Evolutionary conservation across 805 yeast genomes (phyloP).

Genomic region (Kodamaea jinghongensis): DNA sequence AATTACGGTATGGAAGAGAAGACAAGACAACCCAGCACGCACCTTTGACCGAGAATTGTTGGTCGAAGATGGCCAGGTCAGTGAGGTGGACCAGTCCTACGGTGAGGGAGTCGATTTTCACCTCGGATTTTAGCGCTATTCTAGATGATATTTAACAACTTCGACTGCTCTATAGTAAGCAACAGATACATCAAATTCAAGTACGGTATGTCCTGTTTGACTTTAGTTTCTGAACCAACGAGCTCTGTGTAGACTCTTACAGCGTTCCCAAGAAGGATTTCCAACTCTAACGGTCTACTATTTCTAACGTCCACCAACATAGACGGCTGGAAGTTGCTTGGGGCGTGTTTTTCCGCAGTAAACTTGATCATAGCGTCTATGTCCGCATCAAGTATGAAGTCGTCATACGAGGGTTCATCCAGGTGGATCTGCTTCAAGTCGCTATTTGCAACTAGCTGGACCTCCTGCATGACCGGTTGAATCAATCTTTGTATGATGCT

Average conservation of each 20-base stretch:
- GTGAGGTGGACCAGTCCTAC: neutral
- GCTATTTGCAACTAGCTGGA: conserved; percentile 61
- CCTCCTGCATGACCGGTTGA: conserved; percentile 65
- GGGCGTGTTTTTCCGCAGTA: conserved; percentile 46
- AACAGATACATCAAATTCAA: conserved; percentile 12
- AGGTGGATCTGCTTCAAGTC: conserved; percentile 27
- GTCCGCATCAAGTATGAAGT: too few species aligned
- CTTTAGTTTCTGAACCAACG: neutral
- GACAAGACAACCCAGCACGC: conserved; percentile 52
- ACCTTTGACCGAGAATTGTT: conserved; percentile 50
- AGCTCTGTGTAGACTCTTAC: conserved; percentile 19
- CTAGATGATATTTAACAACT: too few species aligned
- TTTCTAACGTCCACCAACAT: conserved; percentile 39
- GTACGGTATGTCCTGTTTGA: conserved; percentile 10
- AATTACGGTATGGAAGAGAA: conserved; percentile 70
- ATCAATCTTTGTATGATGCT: conserved; percentile 15
- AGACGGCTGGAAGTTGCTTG: conserved; percentile 38
- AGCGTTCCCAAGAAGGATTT: conserved; percentile 39
- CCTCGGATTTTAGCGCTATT: too few species aligned
- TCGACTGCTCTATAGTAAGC: conserved; percentile 12
- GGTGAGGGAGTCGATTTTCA: too few species aligned
- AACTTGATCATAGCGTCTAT: conserved; percentile 41
- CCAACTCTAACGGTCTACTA: conserved; percentile 36
- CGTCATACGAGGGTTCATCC: conserved; percentile 33
- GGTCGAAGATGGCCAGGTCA: conserved; percentile 39